phyloP scores from a whole-genome alignment of 306 rosid species.

The Vigna trinervia region DNA sequence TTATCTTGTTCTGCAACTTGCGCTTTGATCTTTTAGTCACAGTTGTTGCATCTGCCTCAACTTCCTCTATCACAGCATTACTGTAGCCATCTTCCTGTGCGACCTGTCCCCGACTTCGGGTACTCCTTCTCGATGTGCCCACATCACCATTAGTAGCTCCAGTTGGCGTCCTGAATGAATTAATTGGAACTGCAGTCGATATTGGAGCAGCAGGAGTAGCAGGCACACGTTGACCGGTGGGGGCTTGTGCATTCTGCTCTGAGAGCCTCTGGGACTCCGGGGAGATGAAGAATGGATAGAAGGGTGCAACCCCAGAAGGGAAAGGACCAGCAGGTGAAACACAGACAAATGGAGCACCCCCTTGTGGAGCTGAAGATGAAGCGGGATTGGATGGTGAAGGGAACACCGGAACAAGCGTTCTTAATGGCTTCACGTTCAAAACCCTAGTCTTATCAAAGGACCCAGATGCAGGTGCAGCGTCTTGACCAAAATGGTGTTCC shows the following conservation, averaged over 20 bases:
- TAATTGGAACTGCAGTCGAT: constrained; percentile 76
- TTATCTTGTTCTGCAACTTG: constrained; percentile 50
- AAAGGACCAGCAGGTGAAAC: constrained; percentile 92
- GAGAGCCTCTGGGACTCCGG: constrained; percentile 60
- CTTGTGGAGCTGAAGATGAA: constrained; percentile 68
- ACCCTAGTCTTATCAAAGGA: constrained; percentile 86
- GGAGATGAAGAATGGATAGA: constrained; percentile 73
- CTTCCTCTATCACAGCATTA: constrained; percentile 40
- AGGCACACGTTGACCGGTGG: constrained; percentile 49
- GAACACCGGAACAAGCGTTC: constrained; percentile 81
- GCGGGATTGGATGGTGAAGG: constrained; percentile 70
- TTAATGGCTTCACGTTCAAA: constrained; percentile 81
- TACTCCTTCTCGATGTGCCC: constrained; percentile 46
- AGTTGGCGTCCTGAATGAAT: constrained; percentile 69
- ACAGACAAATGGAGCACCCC: constrained; percentile 85
- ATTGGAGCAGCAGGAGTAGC: constrained; percentile 42
- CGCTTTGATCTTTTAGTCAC: constrained; percentile 51
- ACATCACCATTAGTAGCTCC: constrained; percentile 55
- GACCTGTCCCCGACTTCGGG: constrained; percentile 37
- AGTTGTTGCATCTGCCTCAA: constrained; percentile 53
- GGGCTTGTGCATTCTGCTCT: constrained; percentile 58
- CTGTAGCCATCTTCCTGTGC: constrained; percentile 55
- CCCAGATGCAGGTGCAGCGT: constrained; percentile 56
- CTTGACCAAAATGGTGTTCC: constrained; percentile 74
- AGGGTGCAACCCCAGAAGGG: constrained; percentile 77